These are phyloP conservation scores for Aspergillus novoparasiticus DNA, from an alignment of 2,329 filamentous ascomycete species.

Conservation along the genomic window DNA sequence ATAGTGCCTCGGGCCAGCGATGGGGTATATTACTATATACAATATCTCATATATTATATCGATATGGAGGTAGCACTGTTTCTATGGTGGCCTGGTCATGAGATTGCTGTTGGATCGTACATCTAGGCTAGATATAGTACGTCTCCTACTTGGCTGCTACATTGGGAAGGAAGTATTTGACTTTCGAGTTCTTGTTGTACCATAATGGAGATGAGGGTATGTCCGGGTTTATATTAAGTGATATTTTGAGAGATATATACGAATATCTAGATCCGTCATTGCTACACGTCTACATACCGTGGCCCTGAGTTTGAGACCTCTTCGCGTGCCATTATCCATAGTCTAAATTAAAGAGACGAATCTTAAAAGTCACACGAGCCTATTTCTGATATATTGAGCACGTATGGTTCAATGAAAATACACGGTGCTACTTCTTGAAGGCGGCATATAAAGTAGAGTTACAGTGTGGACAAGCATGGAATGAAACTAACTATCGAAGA, in stretches of 20 bases:
- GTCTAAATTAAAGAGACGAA: no score
- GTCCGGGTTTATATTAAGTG: background rate
- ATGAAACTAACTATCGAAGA: background rate
- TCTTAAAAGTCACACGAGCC: no score
- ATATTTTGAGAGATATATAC: background rate
- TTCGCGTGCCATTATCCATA: no score
- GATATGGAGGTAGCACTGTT: background rate
- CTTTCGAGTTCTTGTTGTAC: background rate
- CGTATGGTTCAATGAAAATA: no score
- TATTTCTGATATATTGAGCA: no score
- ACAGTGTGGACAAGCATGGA: background rate
- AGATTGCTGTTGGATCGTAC: background rate
- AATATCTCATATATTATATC: background rate
- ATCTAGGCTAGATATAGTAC: background rate
- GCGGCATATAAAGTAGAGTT: background rate
- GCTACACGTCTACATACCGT: background rate
- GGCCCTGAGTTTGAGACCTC: background rate
- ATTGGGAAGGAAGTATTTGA: background rate
- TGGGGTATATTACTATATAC: background rate
- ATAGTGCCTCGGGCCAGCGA: background rate
- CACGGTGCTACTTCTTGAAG: no score
- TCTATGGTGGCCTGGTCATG: background rate
- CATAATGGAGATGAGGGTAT: background rate
- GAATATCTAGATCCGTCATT: background rate
- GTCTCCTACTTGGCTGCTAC: background rate